Base-by-base conservation (phyloP, 129 eudicot genomes). In the Ambrosia trifida region DNA sequence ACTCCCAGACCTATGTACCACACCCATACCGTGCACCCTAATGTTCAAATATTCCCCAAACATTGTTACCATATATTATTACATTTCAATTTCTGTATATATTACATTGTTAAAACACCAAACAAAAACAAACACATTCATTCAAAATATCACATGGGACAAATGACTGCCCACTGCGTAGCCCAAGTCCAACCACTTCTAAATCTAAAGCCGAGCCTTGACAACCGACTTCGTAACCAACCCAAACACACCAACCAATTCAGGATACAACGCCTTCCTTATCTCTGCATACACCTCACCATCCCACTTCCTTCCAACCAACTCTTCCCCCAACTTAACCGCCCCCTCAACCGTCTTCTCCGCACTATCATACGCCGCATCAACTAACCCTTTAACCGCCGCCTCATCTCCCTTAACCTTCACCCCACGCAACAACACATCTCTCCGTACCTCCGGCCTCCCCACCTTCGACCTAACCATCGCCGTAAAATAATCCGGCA, bases 401-500 rank as follows among this genome's bases (percentile, higher is more conserved):
- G 86, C 98, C 57, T 80, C 84, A 31, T 79, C 87, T 5, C 81
- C 95, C 78, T 49, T 85, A 47, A 89, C 51, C 70, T 79, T 93
- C 71, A 56, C 32, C 24, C 83, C 98, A 41, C 69, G 70, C 79
- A 94, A 59, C 76, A 89, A 40, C 67, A 94, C 53, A 24, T 79
- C 87, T 47, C 96, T 73, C 70, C 82, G 54, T 5, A 71, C 84
- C 11, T 78, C 83, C 30, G 87, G 73, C 24, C 69, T 72, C 13
- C 84, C 78, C 10, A 85, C 59, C 79, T 93, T 93, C 14, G 76
- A 52, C 60, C 88, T 54, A 0, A 80, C 9, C 67, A 85, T 2
- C 18, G 82, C 90, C 66, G 70, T 78, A 75, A 93, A 85, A 38
- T 85, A 93, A 30, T 85, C 88, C 11, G 98, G 95, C 41, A 93